Conservation (phyloP, 345 rosid genomes). For the Eucalyptus regnans region DNA sequence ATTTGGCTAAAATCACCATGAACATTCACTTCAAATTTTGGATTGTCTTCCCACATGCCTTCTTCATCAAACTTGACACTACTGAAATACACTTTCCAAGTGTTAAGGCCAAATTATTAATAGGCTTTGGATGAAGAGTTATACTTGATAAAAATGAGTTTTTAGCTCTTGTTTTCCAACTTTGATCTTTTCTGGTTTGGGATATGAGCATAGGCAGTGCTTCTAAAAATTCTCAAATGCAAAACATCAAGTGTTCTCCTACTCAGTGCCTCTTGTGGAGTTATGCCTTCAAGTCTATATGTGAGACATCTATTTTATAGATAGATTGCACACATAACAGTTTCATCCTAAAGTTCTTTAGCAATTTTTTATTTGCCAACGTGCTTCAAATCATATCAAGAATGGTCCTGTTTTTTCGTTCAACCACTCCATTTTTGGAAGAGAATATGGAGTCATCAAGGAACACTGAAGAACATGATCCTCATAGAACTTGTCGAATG, state of each 20-base stretch:
- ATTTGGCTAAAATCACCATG: neutral
- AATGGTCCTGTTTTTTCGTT: neutral
- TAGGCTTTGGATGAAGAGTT: neutral
- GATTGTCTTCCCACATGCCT: neutral
- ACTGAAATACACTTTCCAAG: neutral
- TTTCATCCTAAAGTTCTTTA: neutral
- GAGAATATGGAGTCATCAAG: neutral
- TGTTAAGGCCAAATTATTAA: neutral
- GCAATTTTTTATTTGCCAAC: neutral
- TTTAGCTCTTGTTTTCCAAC: neutral
- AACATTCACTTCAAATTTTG: neutral
- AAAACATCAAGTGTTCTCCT: neutral
- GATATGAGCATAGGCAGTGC: neutral
- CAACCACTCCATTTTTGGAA: neutral
- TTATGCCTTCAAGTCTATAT: neutral
- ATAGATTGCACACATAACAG: neutral
- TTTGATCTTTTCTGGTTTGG: neutral
- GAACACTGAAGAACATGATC: neutral
- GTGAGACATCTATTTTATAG: neutral
- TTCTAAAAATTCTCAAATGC: neutral
- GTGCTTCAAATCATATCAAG: neutral
- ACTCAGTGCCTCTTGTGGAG: neutral
- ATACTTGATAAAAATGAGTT: neutral
- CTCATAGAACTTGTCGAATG: neutral
- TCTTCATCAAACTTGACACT: neutral